Base-by-base conservation (phyloP, 768 basidiomycete genomes). In the Lactarius vividus region DNA sequence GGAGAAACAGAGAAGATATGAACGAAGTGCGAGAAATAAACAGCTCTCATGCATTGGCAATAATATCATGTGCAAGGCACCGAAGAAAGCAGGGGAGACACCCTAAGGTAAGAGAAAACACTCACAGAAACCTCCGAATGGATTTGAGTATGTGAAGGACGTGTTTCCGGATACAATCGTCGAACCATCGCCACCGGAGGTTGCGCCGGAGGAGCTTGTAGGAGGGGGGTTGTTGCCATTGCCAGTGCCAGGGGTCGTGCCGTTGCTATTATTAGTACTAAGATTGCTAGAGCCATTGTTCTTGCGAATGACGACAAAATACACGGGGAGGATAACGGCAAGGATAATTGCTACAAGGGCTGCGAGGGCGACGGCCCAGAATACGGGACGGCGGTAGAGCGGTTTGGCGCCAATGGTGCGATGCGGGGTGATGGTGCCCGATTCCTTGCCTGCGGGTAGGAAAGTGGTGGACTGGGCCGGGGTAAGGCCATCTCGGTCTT, bases 111-210 rank as follows among this genome's bases (percentile, higher is more conserved):
- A 53, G 16, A 5, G 44, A 16, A 44, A 37, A 15, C 11, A 70
- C 70, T 69, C 67, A 70, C 82, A 84, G 71, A 62, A 74, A 8
- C 83, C 83, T 37, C 83, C 82, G 67, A 79, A 80, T 4, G 75
- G 66, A 74, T 84, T 84, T 52, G 68, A 70, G 74, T 84, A 84
- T 1, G 73, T 76, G 70, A 83, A 79, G 10, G 74, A 76, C 10
- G 82, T 82, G 63, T 83, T 77, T 10, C 77, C 80, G 18, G 76
- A 70, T 28, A 74, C 74, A 53, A 82, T 71, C 29, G 71, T 70
- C 40, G 68, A 69, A 42, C 70, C 70, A 40, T 70, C 57, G 15
- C 64, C 62, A 59, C 70, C 70, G 1, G 69, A 26, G 33, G 53
- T 69, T 23, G 62, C 64, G 33, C 4, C 28, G 11, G 60, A 39